A percentile compares a stretch with the other conserved stretches of the same genome.
phyloP scores from a whole-genome alignment of 345 rosid species.

The Ceriops decandra region DNA sequence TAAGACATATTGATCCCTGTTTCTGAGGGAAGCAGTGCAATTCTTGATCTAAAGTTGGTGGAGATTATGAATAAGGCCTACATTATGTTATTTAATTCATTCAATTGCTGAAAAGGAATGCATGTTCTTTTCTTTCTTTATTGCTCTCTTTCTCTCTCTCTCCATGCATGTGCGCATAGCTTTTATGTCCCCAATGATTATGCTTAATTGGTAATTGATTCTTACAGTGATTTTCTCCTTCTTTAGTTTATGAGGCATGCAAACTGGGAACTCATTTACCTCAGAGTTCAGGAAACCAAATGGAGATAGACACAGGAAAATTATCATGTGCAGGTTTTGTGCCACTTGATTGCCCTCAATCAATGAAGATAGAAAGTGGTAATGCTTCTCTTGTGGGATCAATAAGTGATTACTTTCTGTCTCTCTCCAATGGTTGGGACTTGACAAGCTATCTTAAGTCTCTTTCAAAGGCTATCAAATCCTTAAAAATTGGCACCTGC shows the following conservation, averaged over 20 bases:
- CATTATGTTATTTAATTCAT: background rate
- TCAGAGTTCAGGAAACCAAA: slow-evolving; percentile 71
- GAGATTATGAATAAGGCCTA: background rate
- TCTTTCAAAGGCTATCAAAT: slow-evolving; percentile 80
- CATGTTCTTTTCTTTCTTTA: background rate
- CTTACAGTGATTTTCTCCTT: slow-evolving; percentile 6
- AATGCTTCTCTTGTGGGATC: slow-evolving; percentile 92
- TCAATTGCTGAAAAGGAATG: background rate
- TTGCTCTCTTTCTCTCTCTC: background rate
- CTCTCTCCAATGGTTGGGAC: slow-evolving; percentile 99
- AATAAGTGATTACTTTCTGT: slow-evolving; percentile 92
- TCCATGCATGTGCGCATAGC: background rate
- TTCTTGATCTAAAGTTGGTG: slow-evolving; percentile 4
- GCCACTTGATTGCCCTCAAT: slow-evolving; percentile 90
- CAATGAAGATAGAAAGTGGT: slow-evolving; percentile 95
- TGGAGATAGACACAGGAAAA: slow-evolving; percentile 77
- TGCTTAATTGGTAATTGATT: background rate
- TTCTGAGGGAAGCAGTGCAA: background rate
- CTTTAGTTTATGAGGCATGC: slow-evolving; percentile 85
- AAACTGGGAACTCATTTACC: slow-evolving; percentile 92
- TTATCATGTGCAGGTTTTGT: slow-evolving; percentile 72
- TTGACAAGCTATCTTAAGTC: slow-evolving; percentile 91
- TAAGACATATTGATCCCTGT: background rate
- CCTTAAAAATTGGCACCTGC: slow-evolving; percentile 63
- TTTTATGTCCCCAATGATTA: background rate